Percentiles rank a stretch among this genome's conserved stretches.
Conservation (phyloP, 345 rosid species). For the Eucalyptus regnans region DNA sequence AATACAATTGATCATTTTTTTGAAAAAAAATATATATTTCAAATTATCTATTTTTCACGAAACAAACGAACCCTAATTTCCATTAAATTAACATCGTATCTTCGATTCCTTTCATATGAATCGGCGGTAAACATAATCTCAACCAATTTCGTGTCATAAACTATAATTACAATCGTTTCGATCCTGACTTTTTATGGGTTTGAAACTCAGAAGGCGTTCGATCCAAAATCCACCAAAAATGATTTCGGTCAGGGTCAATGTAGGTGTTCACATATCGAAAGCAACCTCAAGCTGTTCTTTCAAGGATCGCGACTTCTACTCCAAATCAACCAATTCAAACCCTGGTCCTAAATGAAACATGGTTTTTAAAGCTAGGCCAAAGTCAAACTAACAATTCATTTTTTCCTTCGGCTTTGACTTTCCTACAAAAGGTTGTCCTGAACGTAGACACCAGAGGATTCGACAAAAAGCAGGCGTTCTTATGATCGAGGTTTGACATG, state of each 20-base stretch:
- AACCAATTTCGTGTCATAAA: neutral
- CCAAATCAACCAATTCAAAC: neutral
- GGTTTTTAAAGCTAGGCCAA: neutral
- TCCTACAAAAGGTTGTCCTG: neutral
- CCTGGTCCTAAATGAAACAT: neutral
- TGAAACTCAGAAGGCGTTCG: neutral
- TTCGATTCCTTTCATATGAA: neutral
- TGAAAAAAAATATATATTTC: neutral
- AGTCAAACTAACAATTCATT: neutral
- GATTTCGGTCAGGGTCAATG: neutral
- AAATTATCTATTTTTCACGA: fast-evolving
- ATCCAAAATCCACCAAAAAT: neutral
- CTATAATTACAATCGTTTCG: neutral
- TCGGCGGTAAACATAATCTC: fast-evolving
- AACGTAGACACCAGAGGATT: neutral
- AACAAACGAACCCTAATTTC: neutral
- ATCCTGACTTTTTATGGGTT: neutral
- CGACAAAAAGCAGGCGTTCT: neutral
- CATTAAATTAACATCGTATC: fast-evolving
- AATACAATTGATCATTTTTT: neutral
- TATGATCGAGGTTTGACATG: neutral
- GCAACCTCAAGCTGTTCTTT: neutral
- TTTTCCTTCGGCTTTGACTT: neutral
- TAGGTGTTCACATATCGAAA: no score
- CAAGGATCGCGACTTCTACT: neutral